Evolutionary conservation across 805 yeast genomes (phyloP).

Genomic region (Metschnikowia reukaufii): DNA sequence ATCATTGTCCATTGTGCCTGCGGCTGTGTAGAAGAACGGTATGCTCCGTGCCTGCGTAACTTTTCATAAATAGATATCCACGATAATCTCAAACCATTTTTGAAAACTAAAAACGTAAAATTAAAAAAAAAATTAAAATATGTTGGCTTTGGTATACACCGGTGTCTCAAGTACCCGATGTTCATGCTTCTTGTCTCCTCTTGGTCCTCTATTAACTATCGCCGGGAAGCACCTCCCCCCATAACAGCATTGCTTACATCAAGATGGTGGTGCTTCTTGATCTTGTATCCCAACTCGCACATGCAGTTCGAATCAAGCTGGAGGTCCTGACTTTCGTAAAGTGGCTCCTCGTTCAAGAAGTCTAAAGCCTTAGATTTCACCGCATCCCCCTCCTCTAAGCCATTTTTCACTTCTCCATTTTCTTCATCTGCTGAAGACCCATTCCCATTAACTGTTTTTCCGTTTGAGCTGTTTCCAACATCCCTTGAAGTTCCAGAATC

Average conservation of each 20-base stretch:
- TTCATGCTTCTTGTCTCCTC: too few species aligned
- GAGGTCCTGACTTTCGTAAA: constrained; percentile 18
- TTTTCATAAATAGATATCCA: neutral
- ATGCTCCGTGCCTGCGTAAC: too few species aligned
- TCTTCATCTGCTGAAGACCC: neutral
- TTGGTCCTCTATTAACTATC: constrained; percentile 2
- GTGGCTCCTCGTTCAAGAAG: constrained; percentile 14
- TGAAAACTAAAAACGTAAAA: too few species aligned
- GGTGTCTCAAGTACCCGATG: too few species aligned
- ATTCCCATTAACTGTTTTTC: neutral
- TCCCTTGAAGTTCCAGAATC: neutral
- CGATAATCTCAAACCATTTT: too few species aligned
- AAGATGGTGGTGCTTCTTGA: constrained; percentile 43
- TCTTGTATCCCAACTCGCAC: constrained; percentile 44
- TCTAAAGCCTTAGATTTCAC: neutral
- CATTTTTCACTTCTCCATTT: neutral
- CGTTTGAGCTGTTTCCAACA: neutral
- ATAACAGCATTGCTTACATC: constrained; percentile 37
- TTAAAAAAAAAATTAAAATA: too few species aligned
- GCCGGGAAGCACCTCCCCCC: constrained; percentile 26
- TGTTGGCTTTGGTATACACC: too few species aligned
- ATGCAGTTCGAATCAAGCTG: constrained; percentile 28
- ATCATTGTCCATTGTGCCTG: constrained; percentile 15
- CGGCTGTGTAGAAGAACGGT: neutral
- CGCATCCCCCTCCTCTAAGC: neutral